Base-by-base conservation (phyloP, 2,329 filamentous ascomycete species). In the Tolypocladium inflatum region DNA sequence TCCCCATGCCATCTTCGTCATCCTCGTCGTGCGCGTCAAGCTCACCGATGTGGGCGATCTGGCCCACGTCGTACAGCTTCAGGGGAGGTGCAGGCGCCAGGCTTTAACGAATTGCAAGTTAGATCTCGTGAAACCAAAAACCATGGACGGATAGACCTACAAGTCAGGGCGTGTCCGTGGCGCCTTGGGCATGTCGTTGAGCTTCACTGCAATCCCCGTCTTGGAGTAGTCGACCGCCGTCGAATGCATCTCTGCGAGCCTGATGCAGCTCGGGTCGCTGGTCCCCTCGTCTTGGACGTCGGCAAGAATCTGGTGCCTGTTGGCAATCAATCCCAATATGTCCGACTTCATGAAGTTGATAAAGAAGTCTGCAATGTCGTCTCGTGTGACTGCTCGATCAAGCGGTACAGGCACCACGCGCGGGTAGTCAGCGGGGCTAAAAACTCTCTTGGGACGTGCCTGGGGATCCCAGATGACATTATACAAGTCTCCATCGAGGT, bases 401-500 rank as follows among this genome's bases (percentile, higher is more conserved):
- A 95, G 79, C 54, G 86, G 76, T 0, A 77, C 60, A 0, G 88
- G 82, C 0, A 63, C 19, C 0, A 82, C 76, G 1, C 83, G 78
- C 3, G 84, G 80, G 63, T 96, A 95, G 61, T 91, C 83, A 0
- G 90, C 90, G 0, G 91, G 83, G 1, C 3, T 0, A n/a, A 77
- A 83, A 0, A 72, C 75, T 0, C 17, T 26, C 13, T 63, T 45
- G 0, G 81, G 77, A 1, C 80, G 69, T 0, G 85, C 76, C 0
- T 70, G 66, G 0, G 71, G 63, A 63, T 95, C 90, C 78, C 83
- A 94, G 54, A 95, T 89, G 55, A 95, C 73, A 62, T 91, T 88
- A 70, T 89, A 96, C 0, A 90, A 73, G 68, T 96, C 91, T 0
- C 91, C 91, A 62, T 94, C 90, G 0, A 96, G 78, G 68, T 96